Conservation (phyloP, 2,329 filamentous ascomycete genomes). For the Apiospora arundinis region DNA sequence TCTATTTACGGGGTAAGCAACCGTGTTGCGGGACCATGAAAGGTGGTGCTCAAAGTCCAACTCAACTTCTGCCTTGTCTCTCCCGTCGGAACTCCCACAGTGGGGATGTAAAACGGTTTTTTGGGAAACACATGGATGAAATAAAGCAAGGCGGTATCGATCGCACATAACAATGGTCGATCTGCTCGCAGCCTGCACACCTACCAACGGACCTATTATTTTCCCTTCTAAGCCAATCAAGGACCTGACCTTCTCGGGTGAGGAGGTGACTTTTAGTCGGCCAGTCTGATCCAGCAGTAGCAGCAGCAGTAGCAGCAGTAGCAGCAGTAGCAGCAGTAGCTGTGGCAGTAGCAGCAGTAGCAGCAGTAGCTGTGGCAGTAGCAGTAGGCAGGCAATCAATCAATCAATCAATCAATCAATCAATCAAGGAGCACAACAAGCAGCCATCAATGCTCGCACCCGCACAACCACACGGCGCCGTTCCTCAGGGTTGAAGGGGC, state of each 20-base stretch:
- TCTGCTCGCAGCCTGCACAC: background rate
- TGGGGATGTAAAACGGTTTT: background rate
- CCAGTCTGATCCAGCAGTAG: background rate
- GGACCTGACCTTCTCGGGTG: background rate
- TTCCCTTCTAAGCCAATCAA: background rate
- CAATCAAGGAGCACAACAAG: background rate
- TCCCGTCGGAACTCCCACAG: background rate
- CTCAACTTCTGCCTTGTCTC: background rate
- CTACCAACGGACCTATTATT: background rate
- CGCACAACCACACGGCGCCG: background rate
- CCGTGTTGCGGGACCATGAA: background rate
- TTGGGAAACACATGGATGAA: background rate
- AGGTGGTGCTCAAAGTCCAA: background rate
- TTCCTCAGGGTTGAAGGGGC: slow-evolving; percentile 8
- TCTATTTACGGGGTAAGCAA: background rate
- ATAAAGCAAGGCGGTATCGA: background rate
- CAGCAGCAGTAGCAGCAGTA: no score
- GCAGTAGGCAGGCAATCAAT: no score
- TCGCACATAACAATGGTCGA: slow-evolving; percentile 15
- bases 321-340: no score
- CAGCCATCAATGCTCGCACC: no score
- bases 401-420: no score
- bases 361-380: no score
- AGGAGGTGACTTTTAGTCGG: background rate
- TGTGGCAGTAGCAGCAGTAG: no score